Base-by-base conservation (phyloP, 768 basidiomycete genomes). In the Boletus insuetus region DNA sequence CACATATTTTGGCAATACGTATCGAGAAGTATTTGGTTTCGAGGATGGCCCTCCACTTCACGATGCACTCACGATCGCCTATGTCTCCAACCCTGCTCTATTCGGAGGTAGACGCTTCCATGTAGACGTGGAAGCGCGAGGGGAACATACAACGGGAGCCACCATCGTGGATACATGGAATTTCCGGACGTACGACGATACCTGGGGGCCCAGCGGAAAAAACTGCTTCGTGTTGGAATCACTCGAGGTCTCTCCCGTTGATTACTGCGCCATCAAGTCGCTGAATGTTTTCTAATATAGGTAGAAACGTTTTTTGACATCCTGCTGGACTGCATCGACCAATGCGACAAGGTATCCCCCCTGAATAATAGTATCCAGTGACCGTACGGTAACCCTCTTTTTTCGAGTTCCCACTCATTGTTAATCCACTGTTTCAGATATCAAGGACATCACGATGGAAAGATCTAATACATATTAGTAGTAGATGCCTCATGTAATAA, bases 11-110 rank as follows among this genome's bases (percentile, higher is more conserved):
- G 84, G 87, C 6, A 79, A 82, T 4, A 58, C 83, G 3, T 93
- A 94, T 71, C 81, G 82, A 63, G 73, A 80, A 3, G 85, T 84
- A 0, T 95, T 92, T 59, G 84, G 83, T n/a, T 95, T 95, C 68
- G 67, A 77, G n/a, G 78, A 88, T 34, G 93, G 91, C 0, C 94
- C 94, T 7, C 94, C 94, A 3, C 75, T 94, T 3, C 94, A 96
- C 58, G 94, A 95, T 62, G 84, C 91, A 1, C 76, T 95, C 35
- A 91, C 93, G 0, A 75, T 94, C 44, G 87, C 84, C 11, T 94
- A 89, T 57, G 75, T 93, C 35, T 80, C 84, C 1, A 69, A 72
- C n/a, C 90, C 91, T 0, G 77, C 83, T 6, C 61, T 93, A 1
- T 93, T 94, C 69, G 67, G 68, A 22, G 72, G 73, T 34, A 79